Evolutionary conservation across 768 basidiomycete genomes (phyloP).

Genomic region (Russula olivacea): DNA sequence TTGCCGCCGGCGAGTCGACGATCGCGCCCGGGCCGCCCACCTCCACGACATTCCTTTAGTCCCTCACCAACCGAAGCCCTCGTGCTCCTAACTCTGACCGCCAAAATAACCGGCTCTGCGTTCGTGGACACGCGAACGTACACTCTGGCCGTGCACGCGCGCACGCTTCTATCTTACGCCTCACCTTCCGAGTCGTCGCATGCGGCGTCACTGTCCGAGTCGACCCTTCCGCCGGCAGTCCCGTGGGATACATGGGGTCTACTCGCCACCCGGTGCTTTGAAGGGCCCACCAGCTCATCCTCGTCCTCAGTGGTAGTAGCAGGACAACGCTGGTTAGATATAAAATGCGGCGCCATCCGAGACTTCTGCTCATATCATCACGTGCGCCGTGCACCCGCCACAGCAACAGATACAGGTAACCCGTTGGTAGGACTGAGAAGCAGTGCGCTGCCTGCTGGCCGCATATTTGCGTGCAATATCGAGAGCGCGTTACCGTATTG

Average conservation of each 20-base stretch:
- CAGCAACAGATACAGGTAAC: background rate
- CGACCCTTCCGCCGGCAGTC: background rate
- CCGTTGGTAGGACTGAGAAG: background rate
- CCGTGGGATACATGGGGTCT: slow-evolving; percentile 5
- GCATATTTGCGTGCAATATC: background rate
- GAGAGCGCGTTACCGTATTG: slow-evolving; percentile 1
- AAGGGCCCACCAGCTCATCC: background rate
- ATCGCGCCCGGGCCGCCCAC: background rate
- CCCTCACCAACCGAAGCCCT: background rate
- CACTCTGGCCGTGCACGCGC: slow-evolving; percentile 3
- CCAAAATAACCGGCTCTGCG: background rate
- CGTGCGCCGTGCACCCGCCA: background rate
- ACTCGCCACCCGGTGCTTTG: background rate
- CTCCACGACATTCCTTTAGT: background rate
- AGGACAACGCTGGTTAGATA: background rate
- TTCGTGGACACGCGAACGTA: background rate
- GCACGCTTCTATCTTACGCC: slow-evolving; percentile 2
- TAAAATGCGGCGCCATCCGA: background rate
- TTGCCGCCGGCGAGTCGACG: background rate
- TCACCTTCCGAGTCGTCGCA: background rate
- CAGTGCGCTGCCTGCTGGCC: background rate
- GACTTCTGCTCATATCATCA: slow-evolving; percentile 6
- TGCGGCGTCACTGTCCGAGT: too few species aligned
- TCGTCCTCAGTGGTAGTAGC: background rate
- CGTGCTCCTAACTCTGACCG: background rate